Evolutionary conservation across 2,329 filamentous ascomycete genomes (phyloP).

Genomic region (Penicillium brevicompactum): DNA sequence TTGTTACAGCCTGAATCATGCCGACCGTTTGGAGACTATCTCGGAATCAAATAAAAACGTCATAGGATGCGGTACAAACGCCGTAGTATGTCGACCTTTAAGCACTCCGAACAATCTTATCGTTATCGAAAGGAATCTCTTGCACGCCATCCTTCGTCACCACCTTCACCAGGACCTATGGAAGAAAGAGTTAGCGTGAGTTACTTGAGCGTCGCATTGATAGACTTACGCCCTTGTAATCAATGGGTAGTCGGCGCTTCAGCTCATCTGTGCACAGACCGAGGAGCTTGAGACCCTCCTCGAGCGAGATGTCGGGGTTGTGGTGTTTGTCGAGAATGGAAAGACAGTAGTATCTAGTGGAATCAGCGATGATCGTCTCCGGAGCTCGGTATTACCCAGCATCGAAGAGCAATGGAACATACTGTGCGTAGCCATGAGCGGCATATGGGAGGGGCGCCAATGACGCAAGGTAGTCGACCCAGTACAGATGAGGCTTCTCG

Average conservation of each 20-base stretch:
- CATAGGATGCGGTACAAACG: slow-evolving; percentile 32
- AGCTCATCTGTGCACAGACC: slow-evolving; percentile 96
- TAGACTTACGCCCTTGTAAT: slow-evolving; percentile 87
- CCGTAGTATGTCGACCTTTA: slow-evolving; percentile 38
- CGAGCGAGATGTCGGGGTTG: slow-evolving; percentile 87
- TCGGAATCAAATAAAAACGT: slow-evolving; percentile 34
- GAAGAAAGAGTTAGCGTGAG: slow-evolving; percentile 12
- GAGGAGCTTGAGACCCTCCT: slow-evolving; percentile 87
- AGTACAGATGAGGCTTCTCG: slow-evolving; percentile 88
- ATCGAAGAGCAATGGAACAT: slow-evolving; percentile 42
- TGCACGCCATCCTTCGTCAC: slow-evolving; percentile 91
- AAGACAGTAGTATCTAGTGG: slow-evolving; percentile 85
- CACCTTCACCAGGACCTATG: slow-evolving; percentile 71
- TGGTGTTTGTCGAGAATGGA: slow-evolving; percentile 98
- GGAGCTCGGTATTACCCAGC: not conserved
- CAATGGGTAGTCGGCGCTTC: slow-evolving; percentile 93
- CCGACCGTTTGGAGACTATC: slow-evolving; percentile 27
- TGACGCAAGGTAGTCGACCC: slow-evolving; percentile 94
- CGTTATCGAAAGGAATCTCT: slow-evolving; percentile 83
- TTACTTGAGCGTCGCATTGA: not conserved
- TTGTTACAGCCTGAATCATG: slow-evolving; percentile 9
- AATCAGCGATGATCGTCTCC: slow-evolving; percentile 18
- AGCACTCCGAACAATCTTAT: slow-evolving; percentile 58
- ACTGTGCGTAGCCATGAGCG: slow-evolving; percentile 97
- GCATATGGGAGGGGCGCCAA: slow-evolving; percentile 89